Conservation (phyloP, 1,284 basidiomycete species). For the Xanthoconium separans region DNA sequence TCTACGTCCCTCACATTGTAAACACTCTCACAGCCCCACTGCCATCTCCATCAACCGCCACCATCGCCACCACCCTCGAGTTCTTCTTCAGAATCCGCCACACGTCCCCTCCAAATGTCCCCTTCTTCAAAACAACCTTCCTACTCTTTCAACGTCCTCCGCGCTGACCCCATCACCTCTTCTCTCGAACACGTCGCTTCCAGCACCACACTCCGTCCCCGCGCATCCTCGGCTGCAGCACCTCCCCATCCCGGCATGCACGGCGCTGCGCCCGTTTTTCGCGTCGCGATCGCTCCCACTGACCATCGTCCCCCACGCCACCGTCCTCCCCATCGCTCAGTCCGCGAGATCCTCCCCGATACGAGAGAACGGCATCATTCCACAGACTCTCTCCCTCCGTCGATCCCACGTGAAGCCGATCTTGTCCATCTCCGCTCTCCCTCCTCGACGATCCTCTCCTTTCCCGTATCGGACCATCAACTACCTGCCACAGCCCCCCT, state of each 20-base stretch:
- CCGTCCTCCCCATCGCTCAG: conserved; percentile 14
- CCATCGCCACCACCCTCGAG: conserved; percentile 31
- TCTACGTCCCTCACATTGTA: neutral
- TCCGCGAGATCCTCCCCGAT: conserved; percentile 28
- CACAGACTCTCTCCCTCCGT: conserved; percentile 23
- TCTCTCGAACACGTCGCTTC: conserved; percentile 47
- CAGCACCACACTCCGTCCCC: conserved; percentile 38
- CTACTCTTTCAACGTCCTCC: conserved; percentile 42
- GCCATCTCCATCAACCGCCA: conserved; percentile 12
- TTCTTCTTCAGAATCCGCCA: conserved; percentile 30
- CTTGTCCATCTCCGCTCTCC: conserved; percentile 30
- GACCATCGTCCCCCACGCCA: conserved; percentile 21
- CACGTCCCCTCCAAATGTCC: conserved; percentile 13
- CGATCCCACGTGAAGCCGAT: conserved; percentile 32
- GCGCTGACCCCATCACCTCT: conserved; percentile 40
- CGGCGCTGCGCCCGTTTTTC: conserved; percentile 37
- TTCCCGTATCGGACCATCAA: conserved; percentile 32
- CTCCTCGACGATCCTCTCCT: conserved; percentile 33
- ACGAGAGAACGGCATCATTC: conserved; percentile 25
- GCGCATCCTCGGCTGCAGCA: conserved; percentile 14
- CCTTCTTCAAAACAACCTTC: conserved; percentile 14
- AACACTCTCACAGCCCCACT: conserved; percentile 5
- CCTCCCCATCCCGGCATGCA: conserved; percentile 27
- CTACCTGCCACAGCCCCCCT: conserved; percentile 20
- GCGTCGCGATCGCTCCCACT: conserved; percentile 29